Evolutionary conservation across 345 rosid genomes (phyloP).

Genomic region (Gossypium rotundifolium): DNA sequence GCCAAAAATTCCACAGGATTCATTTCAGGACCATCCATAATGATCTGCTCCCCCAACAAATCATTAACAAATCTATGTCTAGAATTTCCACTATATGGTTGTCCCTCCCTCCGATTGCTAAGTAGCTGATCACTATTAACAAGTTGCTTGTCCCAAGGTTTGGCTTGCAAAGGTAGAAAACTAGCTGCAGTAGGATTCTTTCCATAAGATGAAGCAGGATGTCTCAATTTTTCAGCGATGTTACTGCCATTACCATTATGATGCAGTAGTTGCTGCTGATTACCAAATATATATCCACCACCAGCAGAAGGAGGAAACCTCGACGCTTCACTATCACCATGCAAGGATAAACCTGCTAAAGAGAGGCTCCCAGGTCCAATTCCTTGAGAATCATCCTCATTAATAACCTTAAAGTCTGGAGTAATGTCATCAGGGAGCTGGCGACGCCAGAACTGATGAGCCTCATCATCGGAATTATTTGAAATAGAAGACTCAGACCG

Average conservation of each 20-base stretch:
- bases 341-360: slow-evolving; percentile 65
- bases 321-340: slow-evolving; percentile 43
- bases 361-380: slow-evolving; percentile 48
- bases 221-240: slow-evolving; percentile 51
- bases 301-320: slow-evolving; percentile 49
- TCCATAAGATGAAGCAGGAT: slow-evolving; percentile 48
- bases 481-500: slow-evolving; percentile 71
- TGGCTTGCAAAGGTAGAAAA: slow-evolving; percentile 42
- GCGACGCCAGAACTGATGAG: slow-evolving; percentile 80
- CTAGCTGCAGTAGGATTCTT: slow-evolving; percentile 47
- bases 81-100: slow-evolving; percentile 48
- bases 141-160: slow-evolving; percentile 80
- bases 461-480: slow-evolving; percentile 88
- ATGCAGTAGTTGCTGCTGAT: slow-evolving; percentile 45
- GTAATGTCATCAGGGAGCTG: slow-evolving; percentile 97
- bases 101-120: slow-evolving; percentile 49
- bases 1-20: slow-evolving; percentile 84
- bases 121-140: slow-evolving; percentile 51
- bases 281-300: slow-evolving; percentile 43
- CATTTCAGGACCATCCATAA: slow-evolving; percentile 47
- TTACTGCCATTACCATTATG: slow-evolving; percentile 44
- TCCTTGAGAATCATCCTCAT: slow-evolving; percentile 70
- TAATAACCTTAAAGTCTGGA: slow-evolving; percentile 79
- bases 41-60: slow-evolving; percentile 44
- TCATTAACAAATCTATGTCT: slow-evolving; percentile 47